These are phyloP conservation scores for Suhomyces chickasaworum DNA, from an alignment of 1,139 yeast genomes.

Conservation along the genomic window DNA sequence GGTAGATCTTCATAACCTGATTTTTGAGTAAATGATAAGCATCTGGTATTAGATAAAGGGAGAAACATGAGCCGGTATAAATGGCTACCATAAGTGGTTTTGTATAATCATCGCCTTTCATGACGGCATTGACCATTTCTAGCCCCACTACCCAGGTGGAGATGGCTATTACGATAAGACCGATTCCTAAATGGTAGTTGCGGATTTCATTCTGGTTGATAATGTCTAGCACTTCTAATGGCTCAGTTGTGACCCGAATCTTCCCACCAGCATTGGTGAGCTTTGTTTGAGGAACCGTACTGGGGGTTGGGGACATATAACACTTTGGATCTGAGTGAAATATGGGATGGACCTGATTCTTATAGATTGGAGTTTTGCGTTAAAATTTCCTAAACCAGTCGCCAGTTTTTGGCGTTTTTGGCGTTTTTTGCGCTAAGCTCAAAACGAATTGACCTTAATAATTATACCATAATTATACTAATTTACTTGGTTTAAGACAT, in stretches of 20 bases:
- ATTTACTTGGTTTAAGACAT: background rate
- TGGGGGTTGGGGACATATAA: background rate
- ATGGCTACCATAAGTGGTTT: constrained; percentile 53
- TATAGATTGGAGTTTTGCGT: background rate
- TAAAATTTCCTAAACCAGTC: background rate
- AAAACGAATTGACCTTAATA: background rate
- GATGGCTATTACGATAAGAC: constrained; percentile 44
- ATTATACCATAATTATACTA: background rate
- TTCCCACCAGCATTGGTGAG: background rate
- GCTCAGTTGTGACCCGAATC: constrained; percentile 18
- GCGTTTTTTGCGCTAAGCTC: background rate
- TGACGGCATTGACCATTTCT: constrained; percentile 50
- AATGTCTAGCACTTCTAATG: constrained; percentile 44
- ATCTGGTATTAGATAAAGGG: constrained; percentile 48
- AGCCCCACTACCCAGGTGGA: constrained; percentile 52
- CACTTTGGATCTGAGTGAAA: background rate
- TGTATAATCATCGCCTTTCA: constrained; percentile 49
- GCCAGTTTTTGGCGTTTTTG: too few species aligned
- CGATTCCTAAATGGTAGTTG: constrained; percentile 46
- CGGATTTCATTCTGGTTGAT: constrained; percentile 48
- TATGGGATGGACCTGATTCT: background rate
- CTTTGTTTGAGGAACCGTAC: background rate
- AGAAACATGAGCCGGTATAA: constrained; percentile 49
- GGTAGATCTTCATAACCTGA: too few species aligned
- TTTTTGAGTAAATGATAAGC: constrained; percentile 4